Percentiles rank a stretch among this genome's conserved stretches.
phyloP scores from a whole-genome alignment of 805 yeast genomes.

The Pichia californica region DNA sequence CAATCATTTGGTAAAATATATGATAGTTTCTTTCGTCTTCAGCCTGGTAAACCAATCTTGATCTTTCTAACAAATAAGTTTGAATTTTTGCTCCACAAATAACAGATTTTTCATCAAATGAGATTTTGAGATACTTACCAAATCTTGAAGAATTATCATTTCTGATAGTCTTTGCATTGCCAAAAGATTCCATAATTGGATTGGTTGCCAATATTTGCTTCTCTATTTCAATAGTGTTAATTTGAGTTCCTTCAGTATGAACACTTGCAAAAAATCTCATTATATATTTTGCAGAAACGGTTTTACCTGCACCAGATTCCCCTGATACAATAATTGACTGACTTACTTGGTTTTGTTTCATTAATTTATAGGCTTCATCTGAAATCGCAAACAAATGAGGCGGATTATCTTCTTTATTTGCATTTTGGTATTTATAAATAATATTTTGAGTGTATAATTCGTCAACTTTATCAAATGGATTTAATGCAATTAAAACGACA shows the following conservation, averaged over 20 bases:
- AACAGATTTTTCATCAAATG: constrained; percentile 65
- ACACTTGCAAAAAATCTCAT: constrained; percentile 97
- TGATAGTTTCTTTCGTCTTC: constrained; percentile 84
- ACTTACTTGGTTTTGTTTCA: constrained; percentile 76
- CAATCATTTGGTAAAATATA: constrained; percentile 82
- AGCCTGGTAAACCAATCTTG: constrained; percentile 91
- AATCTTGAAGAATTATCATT: constrained; percentile 97
- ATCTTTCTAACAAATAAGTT: constrained; percentile 87
- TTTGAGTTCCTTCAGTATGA: constrained; percentile 57
- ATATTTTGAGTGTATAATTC: constrained; percentile 84
- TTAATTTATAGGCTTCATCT: constrained; percentile 90
- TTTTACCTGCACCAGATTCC: constrained; percentile 98
- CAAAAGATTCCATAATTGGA: constrained; percentile 97
- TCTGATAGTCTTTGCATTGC: constrained; percentile 96
- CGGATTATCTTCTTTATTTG: constrained; percentile 85
- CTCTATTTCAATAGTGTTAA: constrained; percentile 52
- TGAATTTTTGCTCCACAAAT: constrained; percentile 93
- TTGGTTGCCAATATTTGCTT: constrained; percentile 92
- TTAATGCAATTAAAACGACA: constrained; percentile 90
- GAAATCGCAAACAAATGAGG: constrained; percentile 98
- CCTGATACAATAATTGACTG: constrained; percentile 98
- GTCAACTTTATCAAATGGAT: constrained; percentile 89
- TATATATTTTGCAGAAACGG: constrained; percentile 93
- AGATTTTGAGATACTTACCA: constrained; percentile 90
- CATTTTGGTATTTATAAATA: constrained; percentile 89